phyloP scores from a whole-genome alignment of 2,329 filamentous ascomycete genomes.

The Pseudomassariella vexata region DNA sequence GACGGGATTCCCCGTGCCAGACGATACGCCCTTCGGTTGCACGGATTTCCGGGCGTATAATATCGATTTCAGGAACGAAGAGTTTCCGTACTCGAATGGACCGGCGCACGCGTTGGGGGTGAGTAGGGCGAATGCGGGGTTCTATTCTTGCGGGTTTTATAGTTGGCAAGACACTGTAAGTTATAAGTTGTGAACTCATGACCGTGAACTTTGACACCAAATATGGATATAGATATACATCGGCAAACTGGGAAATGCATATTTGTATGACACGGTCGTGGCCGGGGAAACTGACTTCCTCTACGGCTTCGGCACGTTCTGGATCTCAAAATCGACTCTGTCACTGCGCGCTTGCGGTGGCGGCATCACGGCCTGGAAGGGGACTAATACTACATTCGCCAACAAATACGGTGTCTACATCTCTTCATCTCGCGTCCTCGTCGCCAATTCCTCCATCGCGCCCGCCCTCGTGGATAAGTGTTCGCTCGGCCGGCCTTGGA shows the following conservation, averaged over 20 bases:
- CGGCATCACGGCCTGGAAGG: constrained; percentile 67
- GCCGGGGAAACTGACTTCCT: constrained; percentile 65
- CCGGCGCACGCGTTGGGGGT: constrained; percentile 58
- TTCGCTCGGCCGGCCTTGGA: constrained; percentile 57
- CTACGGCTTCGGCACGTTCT: constrained; percentile 62
- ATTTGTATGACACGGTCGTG: constrained; percentile 55
- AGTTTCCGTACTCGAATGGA: constrained; percentile 41
- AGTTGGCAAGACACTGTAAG: constrained; percentile 61
- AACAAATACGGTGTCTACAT: constrained; percentile 67
- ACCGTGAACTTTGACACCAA: neutral
- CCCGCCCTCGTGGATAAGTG: constrained; percentile 35
- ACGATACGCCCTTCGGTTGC: constrained; percentile 57
- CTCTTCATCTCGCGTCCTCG: constrained; percentile 44
- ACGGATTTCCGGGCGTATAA: constrained; percentile 61
- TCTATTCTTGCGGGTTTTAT: constrained; percentile 62
- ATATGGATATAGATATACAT: constrained; percentile 45
- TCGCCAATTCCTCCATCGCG: constrained; percentile 46
- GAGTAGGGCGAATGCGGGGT: constrained; percentile 58
- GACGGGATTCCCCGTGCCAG: constrained; percentile 55
- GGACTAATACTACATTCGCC: constrained; percentile 54
- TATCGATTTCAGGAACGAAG: constrained; percentile 59
- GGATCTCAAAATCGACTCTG: constrained; percentile 48
- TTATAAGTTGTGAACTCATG: neutral
- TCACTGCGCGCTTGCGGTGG: constrained; percentile 56
- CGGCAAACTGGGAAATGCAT: constrained; percentile 61